Conservation (phyloP, 192 early-diverging fungal species). For the Anaeromyces robustus region DNA sequence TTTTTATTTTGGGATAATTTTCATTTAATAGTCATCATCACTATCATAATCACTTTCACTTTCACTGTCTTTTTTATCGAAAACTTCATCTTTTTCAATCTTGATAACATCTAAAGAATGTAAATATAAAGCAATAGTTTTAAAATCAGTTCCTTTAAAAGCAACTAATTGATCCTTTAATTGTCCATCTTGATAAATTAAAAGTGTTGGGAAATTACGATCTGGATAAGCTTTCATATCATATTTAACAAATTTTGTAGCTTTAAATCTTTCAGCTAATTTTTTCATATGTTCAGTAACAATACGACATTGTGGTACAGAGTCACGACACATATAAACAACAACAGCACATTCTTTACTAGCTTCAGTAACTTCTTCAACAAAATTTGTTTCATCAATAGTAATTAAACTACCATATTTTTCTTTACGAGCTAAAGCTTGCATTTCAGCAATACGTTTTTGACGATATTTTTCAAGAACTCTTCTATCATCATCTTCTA, state of each 20-base stretch:
- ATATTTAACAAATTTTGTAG: constrained; percentile 90
- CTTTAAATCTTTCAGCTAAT: constrained; percentile 56
- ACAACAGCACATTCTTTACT: constrained; percentile 62
- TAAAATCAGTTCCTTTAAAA: neutral
- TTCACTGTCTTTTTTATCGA: neutral
- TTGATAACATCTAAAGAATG: neutral
- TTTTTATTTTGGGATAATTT: no score
- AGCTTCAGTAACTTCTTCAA: constrained; percentile 74
- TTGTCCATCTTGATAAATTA: constrained; percentile 83
- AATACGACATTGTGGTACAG: constrained; percentile 70
- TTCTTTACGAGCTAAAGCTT: constrained; percentile 46
- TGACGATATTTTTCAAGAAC: constrained; percentile 57
- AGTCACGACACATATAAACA: constrained; percentile 26
- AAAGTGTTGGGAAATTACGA: constrained; percentile 65
- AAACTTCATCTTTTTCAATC: neutral
- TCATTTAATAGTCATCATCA: neutral
- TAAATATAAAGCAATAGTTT: neutral
- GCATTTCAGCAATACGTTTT: constrained; percentile 72
- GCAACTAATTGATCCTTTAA: constrained; percentile 65
- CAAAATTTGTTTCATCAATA: constrained; percentile 88
- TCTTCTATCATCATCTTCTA: constrained; percentile 56
- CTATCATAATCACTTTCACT: neutral
- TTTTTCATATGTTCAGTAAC: constrained; percentile 58
- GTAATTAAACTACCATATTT: constrained; percentile 66
- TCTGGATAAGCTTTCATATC: constrained; percentile 89